Base-by-base conservation (phyloP, 208 protist genomes). In the Kentomonas sorsogonicus region DNA sequence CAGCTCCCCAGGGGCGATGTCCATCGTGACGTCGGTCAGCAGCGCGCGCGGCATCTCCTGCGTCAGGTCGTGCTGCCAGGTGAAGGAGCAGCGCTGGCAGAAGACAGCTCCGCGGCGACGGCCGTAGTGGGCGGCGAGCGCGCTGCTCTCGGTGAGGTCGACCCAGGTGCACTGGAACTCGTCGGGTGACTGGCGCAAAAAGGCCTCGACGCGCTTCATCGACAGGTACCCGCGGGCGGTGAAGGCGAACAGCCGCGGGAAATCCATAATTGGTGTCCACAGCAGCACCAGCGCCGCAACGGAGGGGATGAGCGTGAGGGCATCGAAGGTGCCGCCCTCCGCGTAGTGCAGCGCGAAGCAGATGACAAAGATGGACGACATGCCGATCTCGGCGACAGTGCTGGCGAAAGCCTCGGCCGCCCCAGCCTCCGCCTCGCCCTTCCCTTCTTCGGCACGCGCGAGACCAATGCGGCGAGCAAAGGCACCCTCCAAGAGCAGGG, bases 21-120 rank as follows among this genome's bases (percentile, higher is more conserved):
- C 59, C 55, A 94, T 63, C 55, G 69, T 39, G 22, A 94, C 71
- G 48, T 86, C 54, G 7, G 46, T 62, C 48, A 94, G 63, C 22
- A 84, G 55, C n/a, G 73, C 54, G 4, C 31, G 16, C 4, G 64
- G 70, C 29, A 50, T 29, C 57, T 73, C 70, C 27, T 73, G 66
- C 20, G 72, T 83, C 25, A 78, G 50, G 66, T 88, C 71, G 63
- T 81, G 66, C 66, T 88, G 72, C 80, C 80, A 83, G 10, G 76
- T 88, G 63, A 88, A 88, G 60, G 73, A 83, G 34, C 69, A 77
- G n/a, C 69, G 67, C 18, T 64, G 74, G 57, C 80, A 88, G 23
- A 80, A 62, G 9, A 88, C 70, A 29, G 76, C 73, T 46, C 80
- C 80, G 16, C 76, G 75, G 25, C 71, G 62, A n/a, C n/a, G n/a